Base-by-base conservation (phyloP, 768 basidiomycete genomes). In the Mycena haematopus region DNA sequence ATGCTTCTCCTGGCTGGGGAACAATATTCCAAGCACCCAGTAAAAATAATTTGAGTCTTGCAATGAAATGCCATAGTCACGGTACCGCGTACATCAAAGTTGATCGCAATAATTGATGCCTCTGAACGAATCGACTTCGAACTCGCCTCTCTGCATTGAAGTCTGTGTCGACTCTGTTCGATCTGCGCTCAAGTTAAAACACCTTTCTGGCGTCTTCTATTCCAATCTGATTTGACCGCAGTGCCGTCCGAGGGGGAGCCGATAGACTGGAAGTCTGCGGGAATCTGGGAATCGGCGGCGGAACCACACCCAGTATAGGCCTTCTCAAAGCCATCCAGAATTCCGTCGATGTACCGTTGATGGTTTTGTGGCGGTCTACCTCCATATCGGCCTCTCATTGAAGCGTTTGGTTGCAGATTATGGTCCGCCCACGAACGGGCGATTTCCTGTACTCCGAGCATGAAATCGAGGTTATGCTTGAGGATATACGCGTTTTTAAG, bases 271-370 rank as follows among this genome's bases (percentile, higher is more conserved):
- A 93, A 70, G 72, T 93, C 14, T 93, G 91, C 68, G 83, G 79
- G 7, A 90, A 88, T 71, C 77, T 93, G 21, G 84, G 81, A 4
- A 67, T 84, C 27, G 93, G 92, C 24, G 93, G 93, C 22, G 93
- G 93, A 10, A 90, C 86, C 19, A 95, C 93, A 0, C 93, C 93
- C 6, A 90, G 85, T 62, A 65, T 90, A n/a, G 93, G 93, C 0
- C 80, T 94, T 35, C 76, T 92, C 38, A 86, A 76, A 67, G 74
- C 80, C 3, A 83, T 94, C 45, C 80, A 81, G 60, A 77, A 76
- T 31, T 79, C 75, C 3, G 76, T 83, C 17, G 75, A 80, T 44
- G 68, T 85, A 9, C 86, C 89, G 0, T 79, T 91, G 59, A 92
- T 95, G 91, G 93, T 88, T 71, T 31, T 63, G 75, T 52, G 25